phyloP scores from a whole-genome alignment of 2,329 filamentous ascomycete species.

The Fusarium euwallaceae region DNA sequence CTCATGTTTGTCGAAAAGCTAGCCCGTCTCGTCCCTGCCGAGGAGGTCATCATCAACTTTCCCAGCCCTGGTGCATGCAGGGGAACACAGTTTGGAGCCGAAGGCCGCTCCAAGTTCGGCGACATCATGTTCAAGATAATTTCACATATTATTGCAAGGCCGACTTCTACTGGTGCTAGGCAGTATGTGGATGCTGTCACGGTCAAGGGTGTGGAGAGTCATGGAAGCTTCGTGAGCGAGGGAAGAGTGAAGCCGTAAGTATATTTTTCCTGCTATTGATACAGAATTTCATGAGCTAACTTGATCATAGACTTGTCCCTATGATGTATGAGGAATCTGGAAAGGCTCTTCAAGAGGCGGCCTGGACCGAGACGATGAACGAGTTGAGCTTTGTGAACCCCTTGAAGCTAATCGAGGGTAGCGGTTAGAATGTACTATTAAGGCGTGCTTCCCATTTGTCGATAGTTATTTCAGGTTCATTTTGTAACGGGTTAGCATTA shows the following conservation, averaged over 20 bases:
- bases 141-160: conserved; percentile 24
- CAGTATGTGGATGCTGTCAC: conserved; percentile 43
- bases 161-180: conserved; percentile 31
- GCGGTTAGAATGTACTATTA: not conserved
- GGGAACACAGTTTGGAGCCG: conserved; percentile 58
- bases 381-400: conserved; percentile 41
- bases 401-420: conserved; percentile 8
- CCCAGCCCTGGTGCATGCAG: conserved; percentile 60
- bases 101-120: conserved; percentile 39
- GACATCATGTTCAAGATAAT: conserved; percentile 25
- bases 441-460: not conserved
- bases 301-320: conserved; percentile 16
- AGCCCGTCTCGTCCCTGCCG: conserved; percentile 51
- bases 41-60: conserved; percentile 61
- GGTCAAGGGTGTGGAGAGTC: conserved; percentile 39
- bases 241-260: conserved; percentile 45
- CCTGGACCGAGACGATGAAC: conserved; percentile 41
- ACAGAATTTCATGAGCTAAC: conserved; percentile 7
- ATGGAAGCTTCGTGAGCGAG: conserved; percentile 45
- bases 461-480: not conserved
- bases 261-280: not conserved
- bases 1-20: conserved; percentile 55
- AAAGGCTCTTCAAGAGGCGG: conserved; percentile 28
- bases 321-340: conserved; percentile 42
- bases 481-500: not conserved